These are phyloP conservation scores for Dictyostelium purpureum DNA, from an alignment of 78 protist genomes.

Conservation along the genomic window DNA sequence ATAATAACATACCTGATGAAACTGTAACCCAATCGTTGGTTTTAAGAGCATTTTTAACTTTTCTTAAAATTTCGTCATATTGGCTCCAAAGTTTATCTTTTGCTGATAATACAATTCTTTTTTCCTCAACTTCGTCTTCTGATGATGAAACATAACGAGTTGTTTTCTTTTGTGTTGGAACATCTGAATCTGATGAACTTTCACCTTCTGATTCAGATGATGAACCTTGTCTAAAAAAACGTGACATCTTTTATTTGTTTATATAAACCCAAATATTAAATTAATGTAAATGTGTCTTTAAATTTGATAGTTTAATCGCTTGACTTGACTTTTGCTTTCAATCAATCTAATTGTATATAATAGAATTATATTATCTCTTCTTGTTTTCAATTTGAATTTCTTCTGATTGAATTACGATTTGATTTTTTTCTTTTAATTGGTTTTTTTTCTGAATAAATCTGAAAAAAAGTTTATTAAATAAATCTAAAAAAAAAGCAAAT, in stretches of 20 bases:
- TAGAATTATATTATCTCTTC: no score
- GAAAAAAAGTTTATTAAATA: no score
- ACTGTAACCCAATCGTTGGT: conserved; percentile 75
- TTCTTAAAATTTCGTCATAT: conserved; percentile 33
- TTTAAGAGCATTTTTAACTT: conserved; percentile 46
- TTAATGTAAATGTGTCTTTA: no score
- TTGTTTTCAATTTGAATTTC: no score
- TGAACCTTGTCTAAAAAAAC: conserved; percentile 52
- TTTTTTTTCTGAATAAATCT: no score
- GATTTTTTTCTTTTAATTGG: no score
- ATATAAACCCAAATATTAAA: no score
- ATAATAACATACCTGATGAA: background rate
- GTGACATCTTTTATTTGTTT: conserved; percentile 27
- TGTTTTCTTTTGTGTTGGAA: conserved; percentile 21
- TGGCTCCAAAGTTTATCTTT: conserved; percentile 63
- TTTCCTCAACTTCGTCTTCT: conserved; percentile 74
- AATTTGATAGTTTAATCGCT: no score
- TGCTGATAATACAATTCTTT: conserved; percentile 63
- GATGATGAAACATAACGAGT: conserved; percentile 37
- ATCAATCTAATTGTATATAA: no score
- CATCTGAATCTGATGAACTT: conserved; percentile 54
- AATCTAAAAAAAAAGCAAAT: no score
- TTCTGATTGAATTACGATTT: no score
- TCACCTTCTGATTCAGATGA: conserved; percentile 46
- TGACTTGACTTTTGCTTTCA: no score